A percentile compares a stretch with the other conserved stretches of the same genome.
Evolutionary conservation across 257 asterid genomes (phyloP).

Genomic region (Prunella vulgaris): DNA sequence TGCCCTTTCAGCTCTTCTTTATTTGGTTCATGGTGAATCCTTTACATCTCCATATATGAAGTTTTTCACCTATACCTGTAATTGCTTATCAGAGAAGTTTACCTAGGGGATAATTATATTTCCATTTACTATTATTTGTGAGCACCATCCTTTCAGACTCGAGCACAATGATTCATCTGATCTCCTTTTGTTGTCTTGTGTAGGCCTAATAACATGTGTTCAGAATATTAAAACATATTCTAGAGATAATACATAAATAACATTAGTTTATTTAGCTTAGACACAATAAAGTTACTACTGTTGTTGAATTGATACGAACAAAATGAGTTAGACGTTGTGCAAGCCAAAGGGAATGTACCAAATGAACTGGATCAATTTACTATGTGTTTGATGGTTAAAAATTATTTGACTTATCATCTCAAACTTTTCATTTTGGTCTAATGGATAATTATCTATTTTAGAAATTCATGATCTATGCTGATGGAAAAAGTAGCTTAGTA

Average conservation of each 20-base stretch:
- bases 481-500: background rate
- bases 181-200: slow-evolving; percentile 4
- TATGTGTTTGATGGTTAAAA: background rate
- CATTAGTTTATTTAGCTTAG: background rate
- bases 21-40: background rate
- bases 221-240: background rate
- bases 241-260: background rate
- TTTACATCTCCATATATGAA: background rate
- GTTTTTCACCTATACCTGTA: background rate
- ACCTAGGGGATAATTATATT: background rate
- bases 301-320: slow-evolving; percentile 5
- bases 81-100: background rate
- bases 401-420: background rate
- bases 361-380: background rate
- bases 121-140: background rate
- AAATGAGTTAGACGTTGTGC: background rate
- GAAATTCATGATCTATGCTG: slow-evolving; percentile 3
- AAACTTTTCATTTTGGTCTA: background rate
- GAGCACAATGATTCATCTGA: background rate
- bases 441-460: background rate
- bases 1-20: background rate
- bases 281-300: background rate
- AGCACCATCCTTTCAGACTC: background rate
- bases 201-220: background rate
- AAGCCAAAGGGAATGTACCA: background rate